phyloP scores from a whole-genome alignment of 345 rosid genomes.

The Mallotus nudiflorus region DNA sequence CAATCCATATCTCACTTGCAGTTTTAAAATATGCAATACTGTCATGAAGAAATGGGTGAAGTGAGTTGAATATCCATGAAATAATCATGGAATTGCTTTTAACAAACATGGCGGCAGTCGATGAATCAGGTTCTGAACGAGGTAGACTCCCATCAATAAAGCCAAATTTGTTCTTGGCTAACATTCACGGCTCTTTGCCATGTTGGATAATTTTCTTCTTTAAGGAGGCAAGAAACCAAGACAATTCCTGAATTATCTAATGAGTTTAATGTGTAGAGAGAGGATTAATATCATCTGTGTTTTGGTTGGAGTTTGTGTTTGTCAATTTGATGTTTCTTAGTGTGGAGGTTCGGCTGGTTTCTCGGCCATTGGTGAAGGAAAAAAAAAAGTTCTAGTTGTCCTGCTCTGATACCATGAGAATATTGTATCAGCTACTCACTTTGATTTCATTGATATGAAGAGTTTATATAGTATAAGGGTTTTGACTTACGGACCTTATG shows the following conservation, averaged over 20 bases:
- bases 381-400: background rate
- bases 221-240: background rate
- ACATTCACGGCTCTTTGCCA: background rate
- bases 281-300: background rate
- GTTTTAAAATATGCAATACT: no score
- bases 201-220: background rate
- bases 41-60: background rate
- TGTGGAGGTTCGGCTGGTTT: no score
- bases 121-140: background rate
- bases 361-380: background rate
- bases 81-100: background rate
- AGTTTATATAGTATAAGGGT: no score
- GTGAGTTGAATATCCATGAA: background rate
- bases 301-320: background rate
- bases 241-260: background rate
- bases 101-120: background rate
- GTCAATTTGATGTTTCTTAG: background rate
- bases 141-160: background rate
- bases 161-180: background rate
- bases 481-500: no score
- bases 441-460: no score
- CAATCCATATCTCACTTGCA: background rate
- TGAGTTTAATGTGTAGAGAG: background rate
- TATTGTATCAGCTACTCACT: no score
- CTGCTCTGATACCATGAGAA: background rate